Evolutionary conservation across 2,329 filamentous ascomycete genomes (phyloP).

Genomic region (Proliferodiscus dingleyae): DNA sequence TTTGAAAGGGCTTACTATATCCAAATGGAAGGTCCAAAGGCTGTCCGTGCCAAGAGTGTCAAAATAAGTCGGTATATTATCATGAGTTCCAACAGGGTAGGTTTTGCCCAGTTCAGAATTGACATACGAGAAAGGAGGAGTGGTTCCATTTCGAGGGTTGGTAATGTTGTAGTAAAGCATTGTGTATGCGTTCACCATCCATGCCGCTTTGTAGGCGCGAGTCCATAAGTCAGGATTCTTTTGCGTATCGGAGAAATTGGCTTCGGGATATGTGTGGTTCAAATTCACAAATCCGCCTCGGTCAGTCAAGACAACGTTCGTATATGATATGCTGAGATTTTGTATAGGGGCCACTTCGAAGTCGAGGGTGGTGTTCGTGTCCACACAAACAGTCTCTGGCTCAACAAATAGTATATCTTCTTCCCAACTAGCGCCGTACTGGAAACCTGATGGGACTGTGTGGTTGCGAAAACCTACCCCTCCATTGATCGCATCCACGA

Average conservation of each 20-base stretch:
- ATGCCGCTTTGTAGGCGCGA: constrained; percentile 41
- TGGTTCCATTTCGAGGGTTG: constrained; percentile 4
- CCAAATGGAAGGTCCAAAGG: constrained; percentile 1
- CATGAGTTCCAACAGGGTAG: constrained; percentile 28
- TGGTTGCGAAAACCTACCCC: constrained; percentile 44
- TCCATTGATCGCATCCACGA: constrained; percentile 38
- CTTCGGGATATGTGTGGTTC: constrained; percentile 31
- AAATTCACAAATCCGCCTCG: constrained; percentile 40
- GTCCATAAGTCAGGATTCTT: constrained; percentile 33
- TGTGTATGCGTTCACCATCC: constrained; percentile 37
- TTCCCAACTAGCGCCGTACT: constrained; percentile 38
- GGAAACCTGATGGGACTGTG: constrained; percentile 32
- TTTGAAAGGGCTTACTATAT: not conserved
- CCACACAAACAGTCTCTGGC: constrained; percentile 40
- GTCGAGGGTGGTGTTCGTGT: constrained; percentile 40
- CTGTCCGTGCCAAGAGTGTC: constrained; percentile 7
- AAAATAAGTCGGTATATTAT: constrained; percentile 1
- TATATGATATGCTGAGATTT: constrained; percentile 3
- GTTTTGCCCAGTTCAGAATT: constrained; percentile 33
- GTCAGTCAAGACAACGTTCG: constrained; percentile 35
- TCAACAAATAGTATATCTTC: constrained; percentile 46
- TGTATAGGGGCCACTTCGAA: constrained; percentile 29
- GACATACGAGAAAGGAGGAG: constrained; percentile 32
- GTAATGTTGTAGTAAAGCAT: constrained; percentile 32
- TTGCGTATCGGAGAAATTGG: constrained; percentile 31